phyloP scores from a whole-genome alignment of 1,284 basidiomycete genomes.

The Inonotus hispidus region DNA sequence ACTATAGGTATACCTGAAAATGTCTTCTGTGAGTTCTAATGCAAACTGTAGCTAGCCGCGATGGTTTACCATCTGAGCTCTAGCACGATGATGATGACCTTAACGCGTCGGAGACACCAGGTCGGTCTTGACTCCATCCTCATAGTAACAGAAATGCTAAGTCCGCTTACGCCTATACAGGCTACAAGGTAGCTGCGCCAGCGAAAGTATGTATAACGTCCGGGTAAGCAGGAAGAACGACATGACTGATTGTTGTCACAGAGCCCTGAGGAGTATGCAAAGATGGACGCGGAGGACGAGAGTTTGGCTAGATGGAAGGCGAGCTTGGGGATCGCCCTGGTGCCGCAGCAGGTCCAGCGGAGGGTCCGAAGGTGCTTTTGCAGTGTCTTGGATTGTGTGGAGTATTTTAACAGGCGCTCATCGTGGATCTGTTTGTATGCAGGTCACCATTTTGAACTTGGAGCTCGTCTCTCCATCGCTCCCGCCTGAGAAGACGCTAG shows the following conservation, averaged over 20 bases:
- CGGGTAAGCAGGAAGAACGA: not conserved
- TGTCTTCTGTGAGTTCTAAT: conserved; percentile 7
- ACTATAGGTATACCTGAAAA: not conserved
- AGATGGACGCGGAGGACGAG: conserved; percentile 82
- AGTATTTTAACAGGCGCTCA: not conserved
- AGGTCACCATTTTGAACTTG: conserved; percentile 68
- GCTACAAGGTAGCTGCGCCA: conserved; percentile 48
- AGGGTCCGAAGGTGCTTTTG: conserved; percentile 59
- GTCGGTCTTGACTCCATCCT: not conserved
- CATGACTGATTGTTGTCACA: conserved; percentile 38
- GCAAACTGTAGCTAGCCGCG: not conserved
- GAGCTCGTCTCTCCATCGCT: conserved; percentile 65
- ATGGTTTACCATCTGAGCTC: not conserved
- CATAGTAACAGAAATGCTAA: not conserved
- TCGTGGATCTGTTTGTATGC: not conserved
- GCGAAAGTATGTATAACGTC: conserved; percentile 2
- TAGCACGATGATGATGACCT: conserved; percentile 19
- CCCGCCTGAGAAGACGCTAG: conserved; percentile 55
- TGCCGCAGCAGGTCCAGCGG: conserved; percentile 32
- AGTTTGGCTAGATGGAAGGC: conserved; percentile 87
- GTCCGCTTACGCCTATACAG: conserved; percentile 31
- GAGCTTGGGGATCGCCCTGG: conserved; percentile 77
- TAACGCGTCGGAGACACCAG: conserved; percentile 18
- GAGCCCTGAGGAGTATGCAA: conserved; percentile 63
- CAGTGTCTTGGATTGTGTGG: conserved; percentile 3